phyloP scores from a whole-genome alignment of 208 protist species.

The Leishmania guyanensis region DNA sequence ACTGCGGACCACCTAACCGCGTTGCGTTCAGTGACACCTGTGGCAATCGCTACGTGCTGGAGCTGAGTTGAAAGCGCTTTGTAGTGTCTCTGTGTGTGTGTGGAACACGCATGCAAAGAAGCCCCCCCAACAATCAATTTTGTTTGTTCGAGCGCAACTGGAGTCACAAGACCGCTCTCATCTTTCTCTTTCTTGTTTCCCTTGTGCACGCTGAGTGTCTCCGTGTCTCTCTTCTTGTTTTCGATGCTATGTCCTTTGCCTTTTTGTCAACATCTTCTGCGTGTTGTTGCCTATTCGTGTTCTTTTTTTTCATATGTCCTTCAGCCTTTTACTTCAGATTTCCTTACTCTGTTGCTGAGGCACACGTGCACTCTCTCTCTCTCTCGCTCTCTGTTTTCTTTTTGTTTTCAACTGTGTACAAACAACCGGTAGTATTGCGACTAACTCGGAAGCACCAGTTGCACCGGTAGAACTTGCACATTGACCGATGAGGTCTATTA shows the following conservation, averaged over 20 bases:
- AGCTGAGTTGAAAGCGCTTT: not conserved
- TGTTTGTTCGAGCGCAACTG: not conserved
- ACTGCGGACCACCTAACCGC: not conserved
- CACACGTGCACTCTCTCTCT: not conserved
- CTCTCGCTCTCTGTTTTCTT: constrained; percentile 3
- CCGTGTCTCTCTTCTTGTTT: not conserved
- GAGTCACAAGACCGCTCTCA: too few relatives aligned
- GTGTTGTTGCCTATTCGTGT: not conserved
- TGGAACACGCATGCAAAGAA: too few relatives aligned
- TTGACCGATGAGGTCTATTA: not conserved
- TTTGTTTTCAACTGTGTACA: not conserved
- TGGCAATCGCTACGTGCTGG: constrained; percentile 31
- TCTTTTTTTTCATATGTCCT: not conserved
- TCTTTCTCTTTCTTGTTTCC: not conserved
- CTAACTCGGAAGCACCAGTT: not conserved
- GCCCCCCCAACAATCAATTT: not conserved
- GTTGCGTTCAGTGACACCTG: constrained; percentile 30
- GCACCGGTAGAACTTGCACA: not conserved
- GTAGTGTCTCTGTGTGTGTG: too few relatives aligned
- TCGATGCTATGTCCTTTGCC: not conserved
- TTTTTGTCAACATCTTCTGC: not conserved
- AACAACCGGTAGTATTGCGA: not conserved
- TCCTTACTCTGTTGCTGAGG: not conserved
- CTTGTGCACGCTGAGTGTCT: not conserved
- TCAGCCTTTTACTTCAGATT: not conserved